phyloP scores from a whole-genome alignment of 139 green algal genomes.

The Nannochloris sp. region DNA sequence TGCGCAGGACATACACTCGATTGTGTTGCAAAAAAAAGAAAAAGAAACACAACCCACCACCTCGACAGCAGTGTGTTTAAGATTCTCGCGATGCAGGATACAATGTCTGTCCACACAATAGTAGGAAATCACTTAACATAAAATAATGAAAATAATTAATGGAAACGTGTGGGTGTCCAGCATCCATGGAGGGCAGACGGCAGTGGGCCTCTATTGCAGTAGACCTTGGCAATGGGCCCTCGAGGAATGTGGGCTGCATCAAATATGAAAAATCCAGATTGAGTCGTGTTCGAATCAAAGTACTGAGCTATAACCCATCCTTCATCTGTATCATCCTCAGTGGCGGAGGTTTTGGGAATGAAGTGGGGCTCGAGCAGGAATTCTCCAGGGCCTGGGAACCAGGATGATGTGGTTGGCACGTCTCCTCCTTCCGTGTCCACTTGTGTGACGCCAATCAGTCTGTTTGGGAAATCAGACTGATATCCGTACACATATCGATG shows the following conservation, averaged over 20 bases:
- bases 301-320: conserved; percentile 56
- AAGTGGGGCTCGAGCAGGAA: conserved; percentile 60
- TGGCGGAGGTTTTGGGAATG: conserved; percentile 27
- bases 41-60: too few relatives aligned
- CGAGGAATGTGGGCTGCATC: conserved; percentile 28
- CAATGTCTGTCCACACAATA: too few relatives aligned
- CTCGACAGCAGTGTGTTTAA: too few relatives aligned
- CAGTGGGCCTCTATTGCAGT: conserved; percentile 10
- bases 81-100: too few relatives aligned
- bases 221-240: conserved; percentile 34
- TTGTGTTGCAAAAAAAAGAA: too few relatives aligned
- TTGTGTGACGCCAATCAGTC: conserved; percentile 16
- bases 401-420: conserved; percentile 16
- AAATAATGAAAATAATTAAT: too few relatives aligned
- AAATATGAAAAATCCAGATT: conserved; percentile 35
- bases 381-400: conserved; percentile 16
- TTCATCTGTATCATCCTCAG: conserved; percentile 30
- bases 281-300: conserved; percentile 35
- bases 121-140: too few relatives aligned
- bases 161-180: conserved; percentile 13
- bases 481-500: conserved; percentile 37
- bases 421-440: conserved; percentile 15
- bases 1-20: too few relatives aligned
- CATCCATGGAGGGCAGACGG: conserved; percentile 36
- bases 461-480: conserved; percentile 17